Conservation (phyloP, 768 basidiomycete species). For the Amanita exitialis region DNA sequence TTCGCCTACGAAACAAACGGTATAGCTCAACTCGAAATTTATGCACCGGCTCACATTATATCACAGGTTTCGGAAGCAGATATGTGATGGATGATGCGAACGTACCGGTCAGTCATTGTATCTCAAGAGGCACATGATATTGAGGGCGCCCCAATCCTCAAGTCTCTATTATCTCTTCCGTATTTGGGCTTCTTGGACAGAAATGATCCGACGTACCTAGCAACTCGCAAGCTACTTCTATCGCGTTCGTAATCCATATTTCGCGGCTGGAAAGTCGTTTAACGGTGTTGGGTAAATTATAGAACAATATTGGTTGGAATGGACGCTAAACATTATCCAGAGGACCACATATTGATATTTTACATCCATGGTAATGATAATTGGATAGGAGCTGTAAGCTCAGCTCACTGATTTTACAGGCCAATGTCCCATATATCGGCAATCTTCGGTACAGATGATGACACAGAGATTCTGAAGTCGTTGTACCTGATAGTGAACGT, state of each 20-base stretch:
- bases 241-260: conserved; percentile 67
- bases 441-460: conserved; percentile 67
- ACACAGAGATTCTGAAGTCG: conserved; percentile 51
- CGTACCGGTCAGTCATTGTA: conserved; percentile 47
- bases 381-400: neutral
- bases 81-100: conserved; percentile 86
- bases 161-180: conserved; percentile 73
- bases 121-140: neutral
- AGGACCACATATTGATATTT: conserved; percentile 65
- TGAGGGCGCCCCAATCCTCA: neutral
- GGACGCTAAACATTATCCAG: conserved; percentile 21
- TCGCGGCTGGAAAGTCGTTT: conserved; percentile 49
- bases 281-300: conserved; percentile 54
- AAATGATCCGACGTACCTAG: conserved; percentile 44
- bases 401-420: conserved; percentile 23
- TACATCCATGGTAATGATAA: conserved; percentile 51
- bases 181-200: conserved; percentile 71
- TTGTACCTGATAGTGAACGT: conserved; percentile 65
- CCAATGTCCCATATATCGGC: conserved; percentile 75
- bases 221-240: conserved; percentile 53
- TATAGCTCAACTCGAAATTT: conserved; percentile 10
- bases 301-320: neutral
- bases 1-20: conserved; percentile 78
- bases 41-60: neutral
- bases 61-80: conserved; percentile 50